A percentile compares a stretch with the other conserved stretches of the same genome.
Evolutionary conservation across 495 filamentous ascomycete species (phyloP).

Genomic region (Lasiosphaeria miniovina): DNA sequence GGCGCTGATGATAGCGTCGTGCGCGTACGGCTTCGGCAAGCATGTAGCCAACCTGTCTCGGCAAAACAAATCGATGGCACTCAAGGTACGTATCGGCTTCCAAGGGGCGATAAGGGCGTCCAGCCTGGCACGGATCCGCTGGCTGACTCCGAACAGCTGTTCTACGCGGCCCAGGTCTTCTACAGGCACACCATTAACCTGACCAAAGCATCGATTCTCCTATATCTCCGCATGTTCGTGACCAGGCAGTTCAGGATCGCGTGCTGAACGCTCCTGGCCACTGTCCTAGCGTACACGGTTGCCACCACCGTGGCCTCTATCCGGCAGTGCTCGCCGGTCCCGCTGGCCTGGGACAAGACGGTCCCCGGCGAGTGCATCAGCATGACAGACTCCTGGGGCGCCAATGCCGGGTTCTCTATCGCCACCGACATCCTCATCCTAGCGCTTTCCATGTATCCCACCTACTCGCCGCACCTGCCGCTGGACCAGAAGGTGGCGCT

Average conservation of each 20-base stretch:
- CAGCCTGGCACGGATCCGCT: not conserved
- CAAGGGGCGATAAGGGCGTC: not conserved
- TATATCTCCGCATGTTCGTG: slow-evolving; percentile 34
- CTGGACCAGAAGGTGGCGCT: slow-evolving; percentile 34
- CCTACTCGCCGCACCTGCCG: slow-evolving; percentile 32
- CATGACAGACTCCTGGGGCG: slow-evolving; percentile 26
- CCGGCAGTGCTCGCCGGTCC: slow-evolving; percentile 31
- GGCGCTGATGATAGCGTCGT: slow-evolving; percentile 32
- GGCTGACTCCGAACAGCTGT: slow-evolving; percentile 18
- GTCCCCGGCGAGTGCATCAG: slow-evolving; percentile 30
- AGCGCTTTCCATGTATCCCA: slow-evolving; percentile 33
- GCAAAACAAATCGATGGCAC: slow-evolving; percentile 24
- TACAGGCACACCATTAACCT: slow-evolving; percentile 34
- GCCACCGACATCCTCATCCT: slow-evolving; percentile 31
- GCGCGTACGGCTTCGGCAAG: slow-evolving; percentile 35
- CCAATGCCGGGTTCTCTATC: slow-evolving; percentile 28
- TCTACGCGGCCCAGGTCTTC: slow-evolving; percentile 29
- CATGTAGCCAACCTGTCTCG: slow-evolving; percentile 29
- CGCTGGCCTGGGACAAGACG: slow-evolving; percentile 28
- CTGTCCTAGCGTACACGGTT: slow-evolving; percentile 27
- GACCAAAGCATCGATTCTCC: slow-evolving; percentile 29
- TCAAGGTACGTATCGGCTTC: slow-evolving; percentile 28
- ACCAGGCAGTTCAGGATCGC: slow-evolving; percentile 19
- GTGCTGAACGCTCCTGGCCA: slow-evolving; percentile 22
- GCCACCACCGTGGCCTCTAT: slow-evolving; percentile 24